phyloP scores from a whole-genome alignment of 768 basidiomycete species.

The Lentinula guzmanii region DNA sequence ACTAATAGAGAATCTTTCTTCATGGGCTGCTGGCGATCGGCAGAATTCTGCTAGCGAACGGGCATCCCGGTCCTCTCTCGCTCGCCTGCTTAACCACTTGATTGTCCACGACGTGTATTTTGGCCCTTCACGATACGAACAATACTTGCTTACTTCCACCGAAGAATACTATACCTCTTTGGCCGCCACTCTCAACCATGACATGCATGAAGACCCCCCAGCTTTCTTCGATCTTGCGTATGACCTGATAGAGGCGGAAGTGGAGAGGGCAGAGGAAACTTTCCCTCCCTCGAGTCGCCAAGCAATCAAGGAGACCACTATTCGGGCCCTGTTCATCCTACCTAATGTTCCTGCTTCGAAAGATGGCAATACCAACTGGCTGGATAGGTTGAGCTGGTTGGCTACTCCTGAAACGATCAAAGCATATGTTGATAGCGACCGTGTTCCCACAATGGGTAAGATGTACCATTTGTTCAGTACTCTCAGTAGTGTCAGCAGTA shows the following conservation, averaged over 20 bases:
- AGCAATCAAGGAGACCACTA: constrained; percentile 45
- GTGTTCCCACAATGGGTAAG: constrained; percentile 25
- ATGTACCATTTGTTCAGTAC: constrained; percentile 62
- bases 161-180: constrained; percentile 48
- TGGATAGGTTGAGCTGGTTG: constrained; percentile 27
- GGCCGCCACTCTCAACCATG: constrained; percentile 31
- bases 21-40: constrained; percentile 56
- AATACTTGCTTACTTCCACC: constrained; percentile 45
- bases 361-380: constrained; percentile 14
- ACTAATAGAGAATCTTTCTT: constrained; percentile 37
- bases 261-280: constrained; percentile 42
- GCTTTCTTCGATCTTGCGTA: constrained; percentile 48
- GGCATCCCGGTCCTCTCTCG: constrained; percentile 8
- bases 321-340: constrained; percentile 42
- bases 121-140: constrained; percentile 38
- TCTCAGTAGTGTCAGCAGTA: constrained; percentile 32
- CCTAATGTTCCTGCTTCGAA: background rate
- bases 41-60: constrained; percentile 13
- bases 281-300: constrained; percentile 45
- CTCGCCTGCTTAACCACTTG: constrained; percentile 52
- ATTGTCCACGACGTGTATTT: constrained; percentile 52
- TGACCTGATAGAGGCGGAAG: constrained; percentile 49
- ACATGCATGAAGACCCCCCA: constrained; percentile 35
- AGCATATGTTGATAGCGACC: background rate
- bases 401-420: constrained; percentile 20